Conservation (phyloP, 1,139 yeast genomes). For the Geotrichum aggregatum region DNA sequence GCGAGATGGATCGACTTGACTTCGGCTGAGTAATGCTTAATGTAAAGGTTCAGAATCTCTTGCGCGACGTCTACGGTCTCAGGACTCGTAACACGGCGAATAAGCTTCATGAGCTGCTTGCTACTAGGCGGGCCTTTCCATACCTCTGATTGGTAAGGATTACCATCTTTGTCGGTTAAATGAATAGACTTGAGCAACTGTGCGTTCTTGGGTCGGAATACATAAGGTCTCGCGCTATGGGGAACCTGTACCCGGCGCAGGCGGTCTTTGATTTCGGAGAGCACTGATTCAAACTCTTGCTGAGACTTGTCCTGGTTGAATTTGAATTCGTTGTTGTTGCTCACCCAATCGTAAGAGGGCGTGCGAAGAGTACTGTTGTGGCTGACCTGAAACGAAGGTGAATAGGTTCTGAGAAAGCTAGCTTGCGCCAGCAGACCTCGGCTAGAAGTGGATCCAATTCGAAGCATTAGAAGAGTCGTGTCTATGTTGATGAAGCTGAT, state of each 20-base stretch:
- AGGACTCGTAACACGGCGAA: constrained; percentile 10
- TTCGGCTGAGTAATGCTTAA: constrained; percentile 16
- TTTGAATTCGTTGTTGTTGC: constrained; percentile 12
- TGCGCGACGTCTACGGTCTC: constrained; percentile 10
- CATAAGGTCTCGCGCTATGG: constrained; percentile 13
- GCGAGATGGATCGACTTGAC: constrained; percentile 15
- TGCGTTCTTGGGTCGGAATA: constrained; percentile 21
- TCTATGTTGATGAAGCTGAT: not conserved
- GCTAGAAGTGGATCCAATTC: constrained; percentile 8
- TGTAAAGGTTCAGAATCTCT: constrained; percentile 15
- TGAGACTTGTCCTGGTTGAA: constrained; percentile 12
- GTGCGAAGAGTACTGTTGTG: not conserved
- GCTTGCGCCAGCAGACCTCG: constrained; percentile 7
- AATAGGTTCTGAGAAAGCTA: not conserved
- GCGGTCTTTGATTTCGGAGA: constrained; percentile 17
- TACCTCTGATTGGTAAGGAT: constrained; percentile 12
- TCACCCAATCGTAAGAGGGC: constrained; percentile 17
- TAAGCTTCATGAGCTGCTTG: constrained; percentile 15
- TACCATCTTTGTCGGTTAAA: constrained; percentile 20
- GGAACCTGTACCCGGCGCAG: constrained; percentile 19
- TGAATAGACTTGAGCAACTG: constrained; percentile 11
- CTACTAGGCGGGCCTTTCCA: constrained; percentile 19
- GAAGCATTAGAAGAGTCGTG: constrained; percentile 1
- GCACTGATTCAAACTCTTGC: constrained; percentile 10
- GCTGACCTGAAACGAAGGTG: constrained; percentile 1